These are phyloP conservation scores for Beauveria australis DNA, from an alignment of 2,329 filamentous ascomycete genomes.

Conservation along the genomic window DNA sequence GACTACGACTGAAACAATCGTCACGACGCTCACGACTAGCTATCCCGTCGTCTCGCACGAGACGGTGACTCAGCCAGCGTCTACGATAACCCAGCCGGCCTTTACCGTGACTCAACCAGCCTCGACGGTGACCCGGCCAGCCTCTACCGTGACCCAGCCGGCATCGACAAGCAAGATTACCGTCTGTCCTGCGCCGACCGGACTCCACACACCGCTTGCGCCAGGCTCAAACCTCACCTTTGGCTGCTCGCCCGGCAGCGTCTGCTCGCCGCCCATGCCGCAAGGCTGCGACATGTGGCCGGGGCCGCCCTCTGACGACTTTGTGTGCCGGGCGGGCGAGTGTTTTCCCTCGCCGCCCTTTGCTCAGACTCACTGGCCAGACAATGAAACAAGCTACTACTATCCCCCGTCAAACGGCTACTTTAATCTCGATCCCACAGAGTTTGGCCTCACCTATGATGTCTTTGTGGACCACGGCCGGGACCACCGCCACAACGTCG, in stretches of 20 bases:
- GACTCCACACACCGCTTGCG: constrained; percentile 23
- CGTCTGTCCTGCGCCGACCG: constrained; percentile 38
- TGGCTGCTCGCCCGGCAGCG: constrained; percentile 44
- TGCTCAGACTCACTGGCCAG: constrained; percentile 32
- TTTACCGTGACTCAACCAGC: background rate
- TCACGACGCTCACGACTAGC: constrained; percentile 17
- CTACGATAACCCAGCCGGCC: constrained; percentile 13
- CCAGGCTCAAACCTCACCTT: constrained; percentile 37
- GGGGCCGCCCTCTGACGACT: constrained; percentile 36
- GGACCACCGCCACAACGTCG: background rate
- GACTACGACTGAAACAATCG: constrained; percentile 8
- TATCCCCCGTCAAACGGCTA: constrained; percentile 46
- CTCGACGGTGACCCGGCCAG: constrained; percentile 14
- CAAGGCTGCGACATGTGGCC: constrained; percentile 43
- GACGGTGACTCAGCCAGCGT: constrained; percentile 19
- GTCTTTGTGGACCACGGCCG: constrained; percentile 40
- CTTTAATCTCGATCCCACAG: constrained; percentile 53
- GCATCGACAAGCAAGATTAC: constrained; percentile 18
- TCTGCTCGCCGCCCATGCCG: constrained; percentile 46
- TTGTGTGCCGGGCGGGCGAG: constrained; percentile 35
- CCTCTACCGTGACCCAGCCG: background rate
- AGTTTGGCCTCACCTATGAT: constrained; percentile 55
- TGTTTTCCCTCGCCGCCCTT: constrained; percentile 36
- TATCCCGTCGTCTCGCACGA: constrained; percentile 24
- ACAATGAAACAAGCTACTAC: constrained; percentile 40